Evolutionary conservation across 257 asterid genomes (phyloP).

Genomic region (Marsdenia floribunda): DNA sequence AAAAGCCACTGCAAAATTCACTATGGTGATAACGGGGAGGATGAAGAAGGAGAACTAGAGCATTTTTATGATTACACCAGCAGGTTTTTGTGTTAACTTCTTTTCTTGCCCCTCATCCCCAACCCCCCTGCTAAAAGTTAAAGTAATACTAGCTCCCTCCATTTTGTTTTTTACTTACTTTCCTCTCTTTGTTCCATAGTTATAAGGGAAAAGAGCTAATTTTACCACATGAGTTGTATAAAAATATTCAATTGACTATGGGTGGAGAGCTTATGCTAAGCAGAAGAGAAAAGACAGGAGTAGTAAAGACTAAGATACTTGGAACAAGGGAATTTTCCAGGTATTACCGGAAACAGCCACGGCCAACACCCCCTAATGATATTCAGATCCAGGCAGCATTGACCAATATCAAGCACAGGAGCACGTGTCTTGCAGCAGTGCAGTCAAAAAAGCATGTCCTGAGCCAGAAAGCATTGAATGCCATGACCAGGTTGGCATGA

Average conservation of each 20-base stretch:
- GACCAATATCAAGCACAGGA: conserved; percentile 65
- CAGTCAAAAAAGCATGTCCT: conserved; percentile 65
- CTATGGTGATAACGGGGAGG: conserved; percentile 91
- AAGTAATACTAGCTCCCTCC: too few species aligned
- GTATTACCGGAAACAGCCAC: too few species aligned
- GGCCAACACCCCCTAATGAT: conserved; percentile 55
- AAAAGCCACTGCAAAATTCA: conserved; percentile 91
- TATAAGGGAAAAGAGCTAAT: conserved; percentile 59
- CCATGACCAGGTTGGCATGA: conserved; percentile 86
- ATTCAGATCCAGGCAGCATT: conserved; percentile 45
- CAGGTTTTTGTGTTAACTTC: conserved; percentile 46
- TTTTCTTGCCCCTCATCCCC: neutral
- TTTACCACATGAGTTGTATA: conserved; percentile 38
- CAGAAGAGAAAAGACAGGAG: conserved; percentile 27
- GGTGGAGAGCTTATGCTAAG: conserved; percentile 83
- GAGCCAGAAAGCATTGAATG: conserved; percentile 76
- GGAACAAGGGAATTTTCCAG: too few species aligned
- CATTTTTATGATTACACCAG: conserved; percentile 92
- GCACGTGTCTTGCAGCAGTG: conserved; percentile 85
- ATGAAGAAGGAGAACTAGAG: conserved; percentile 90
- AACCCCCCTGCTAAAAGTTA: too few species aligned
- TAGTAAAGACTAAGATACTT: too few species aligned
- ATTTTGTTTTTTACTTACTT: too few species aligned
- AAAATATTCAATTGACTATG: conserved; percentile 51
- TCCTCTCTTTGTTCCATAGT: too few species aligned